Evolutionary conservation across 495 filamentous ascomycete genomes (phyloP).

Genomic region (Penicillium salamii): DNA sequence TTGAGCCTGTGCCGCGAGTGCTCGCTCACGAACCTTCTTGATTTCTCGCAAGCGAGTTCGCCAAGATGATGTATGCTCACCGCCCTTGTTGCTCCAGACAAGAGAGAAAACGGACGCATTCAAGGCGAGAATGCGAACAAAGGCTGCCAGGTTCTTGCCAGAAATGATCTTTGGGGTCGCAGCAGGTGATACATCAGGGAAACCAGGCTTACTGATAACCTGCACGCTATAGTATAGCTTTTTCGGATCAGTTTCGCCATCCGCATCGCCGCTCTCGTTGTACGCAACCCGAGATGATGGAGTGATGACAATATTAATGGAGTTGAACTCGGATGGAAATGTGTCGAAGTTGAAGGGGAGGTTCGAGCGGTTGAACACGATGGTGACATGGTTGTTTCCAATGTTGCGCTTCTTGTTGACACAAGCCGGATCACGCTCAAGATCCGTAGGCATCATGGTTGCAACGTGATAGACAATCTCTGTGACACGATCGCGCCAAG

Average conservation of each 20-base stretch:
- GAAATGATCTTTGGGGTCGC: constrained; percentile 83
- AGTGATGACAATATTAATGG: constrained; percentile 91
- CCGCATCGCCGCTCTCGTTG: constrained; percentile 21
- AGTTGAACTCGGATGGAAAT: constrained; percentile 91
- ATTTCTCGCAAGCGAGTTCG: constrained; percentile 83
- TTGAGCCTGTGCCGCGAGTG: constrained; percentile 31
- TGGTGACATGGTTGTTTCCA: constrained; percentile 97
- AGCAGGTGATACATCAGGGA: constrained; percentile 87
- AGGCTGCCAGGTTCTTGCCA: constrained; percentile 72
- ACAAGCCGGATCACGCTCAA: constrained; percentile 69
- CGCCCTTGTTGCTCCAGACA: constrained; percentile 81
- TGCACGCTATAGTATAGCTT: constrained; percentile 78
- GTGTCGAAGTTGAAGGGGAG: constrained; percentile 83
- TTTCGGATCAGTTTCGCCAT: constrained; percentile 28
- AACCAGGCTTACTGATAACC: constrained; percentile 76
- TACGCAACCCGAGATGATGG: constrained; percentile 64
- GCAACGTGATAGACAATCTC: constrained; percentile 95
- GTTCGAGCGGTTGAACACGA: constrained; percentile 95
- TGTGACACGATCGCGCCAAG: constrained; percentile 91
- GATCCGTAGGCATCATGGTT: constrained; percentile 93
- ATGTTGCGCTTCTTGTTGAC: constrained; percentile 90
- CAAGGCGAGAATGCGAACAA: constrained; percentile 85
- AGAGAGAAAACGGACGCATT: constrained; percentile 91
- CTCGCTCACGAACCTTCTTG: constrained; percentile 68
- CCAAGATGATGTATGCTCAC: constrained; percentile 88